Evolutionary conservation across 208 protist species (phyloP).

Genomic region (Trichomonas vaginalis): DNA sequence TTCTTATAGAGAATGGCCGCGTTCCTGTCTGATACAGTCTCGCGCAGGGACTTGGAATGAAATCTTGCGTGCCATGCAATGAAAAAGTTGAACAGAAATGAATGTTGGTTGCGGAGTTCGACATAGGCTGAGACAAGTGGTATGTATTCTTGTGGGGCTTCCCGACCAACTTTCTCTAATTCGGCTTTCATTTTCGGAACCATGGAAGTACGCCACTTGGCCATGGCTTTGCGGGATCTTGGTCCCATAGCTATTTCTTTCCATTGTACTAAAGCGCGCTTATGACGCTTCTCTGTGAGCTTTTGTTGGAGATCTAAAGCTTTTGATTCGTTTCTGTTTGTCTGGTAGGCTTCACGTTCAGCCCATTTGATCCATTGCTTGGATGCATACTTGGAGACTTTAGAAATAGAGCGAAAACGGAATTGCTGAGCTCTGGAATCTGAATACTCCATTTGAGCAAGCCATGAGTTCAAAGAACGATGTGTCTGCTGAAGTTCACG

Average conservation of each 20-base stretch:
- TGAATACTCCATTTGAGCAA: slow-evolving; percentile 4
- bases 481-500: neutral
- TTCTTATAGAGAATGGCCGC: neutral
- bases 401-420: neutral
- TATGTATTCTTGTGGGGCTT: neutral
- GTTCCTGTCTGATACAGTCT: neutral
- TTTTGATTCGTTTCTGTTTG: neutral
- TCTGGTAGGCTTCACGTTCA: neutral
- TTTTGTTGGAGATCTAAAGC: neutral
- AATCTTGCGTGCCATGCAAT: neutral
- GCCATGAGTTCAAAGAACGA: neutral
- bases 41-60: neutral
- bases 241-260: neutral
- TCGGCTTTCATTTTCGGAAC: neutral
- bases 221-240: neutral
- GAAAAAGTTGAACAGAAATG: neutral
- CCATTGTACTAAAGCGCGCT: neutral
- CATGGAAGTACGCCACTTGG: neutral
- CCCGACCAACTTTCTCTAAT: neutral
- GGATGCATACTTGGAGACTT: neutral
- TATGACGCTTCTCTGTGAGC: neutral
- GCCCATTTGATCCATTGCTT: neutral
- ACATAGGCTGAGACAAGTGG: neutral
- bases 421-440: neutral
- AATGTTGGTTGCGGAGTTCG: neutral